Base-by-base conservation (phyloP, 495 filamentous ascomycete species). In the Talaromyces liani region DNA sequence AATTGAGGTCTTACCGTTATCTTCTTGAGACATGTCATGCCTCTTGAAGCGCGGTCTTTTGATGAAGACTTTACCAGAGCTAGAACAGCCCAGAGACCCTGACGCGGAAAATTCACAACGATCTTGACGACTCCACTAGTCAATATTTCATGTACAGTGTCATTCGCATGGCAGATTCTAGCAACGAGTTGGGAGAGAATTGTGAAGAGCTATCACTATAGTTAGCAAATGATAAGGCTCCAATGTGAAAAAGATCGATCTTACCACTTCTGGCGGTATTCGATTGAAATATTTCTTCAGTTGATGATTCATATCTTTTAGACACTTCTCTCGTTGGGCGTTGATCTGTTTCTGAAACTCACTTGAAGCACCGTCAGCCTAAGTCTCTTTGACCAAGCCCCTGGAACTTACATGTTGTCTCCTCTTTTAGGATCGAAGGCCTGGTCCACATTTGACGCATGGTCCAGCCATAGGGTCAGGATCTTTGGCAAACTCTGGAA, bases 71-170 rank as follows among this genome's bases (percentile, higher is more conserved):
- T 85, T 47, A 90, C 87, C 20, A 96, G 87, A 6, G 93, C 90
- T 60, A 97, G 83, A 12, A 98, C 76, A 64, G 86, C 91, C 95
- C 94, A 99, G 55, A 98, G 73, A n/a, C 93, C 89, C 74, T 98
- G 94, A 68, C 90, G 88, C 3, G 94, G 93, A 71, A 96, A 87
- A 16, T 82, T 74, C 22, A 84, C 77, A 25, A 96, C 87, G 49
- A 96, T 89, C 69, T 90, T 94, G 41, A 87, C 75, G 55, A 98
- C 92, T 65, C 96, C 91, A 24, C 79, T 80, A 58, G 88, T 81
- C 36, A 99, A 80, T 12, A 90, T 72, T 55, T 85, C 82, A 72
- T 88, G 93, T 18, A 97, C 90, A 9, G 86, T 83, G 22, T 66
- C 67, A 72, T 96, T 90, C 0, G 90, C 85, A 76, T 98, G 93